Percentiles rank a stretch among this genome's conserved stretches.
Conservation (phyloP, 352 stramenopile species). For the Globisporangium uncinulatum region DNA sequence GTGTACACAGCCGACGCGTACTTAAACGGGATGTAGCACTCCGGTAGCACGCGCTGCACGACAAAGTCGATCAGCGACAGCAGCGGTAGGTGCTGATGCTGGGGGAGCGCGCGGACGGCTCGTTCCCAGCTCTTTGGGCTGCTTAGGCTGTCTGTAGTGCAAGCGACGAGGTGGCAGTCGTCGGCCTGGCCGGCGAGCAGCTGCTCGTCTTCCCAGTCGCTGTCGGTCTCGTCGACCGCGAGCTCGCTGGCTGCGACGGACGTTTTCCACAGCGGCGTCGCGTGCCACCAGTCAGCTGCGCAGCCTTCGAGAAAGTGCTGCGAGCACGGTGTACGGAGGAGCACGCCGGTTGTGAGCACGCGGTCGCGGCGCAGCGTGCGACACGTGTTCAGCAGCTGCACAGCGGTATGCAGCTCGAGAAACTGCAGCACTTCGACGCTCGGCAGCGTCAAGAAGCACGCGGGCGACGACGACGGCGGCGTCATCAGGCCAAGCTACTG, state of each 20-base stretch:
- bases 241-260: conserved; percentile 16
- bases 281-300: conserved; percentile 48
- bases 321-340: conserved; percentile 40
- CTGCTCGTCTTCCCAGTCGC: conserved; percentile 45
- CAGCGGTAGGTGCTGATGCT: conserved; percentile 44
- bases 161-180: conserved; percentile 28
- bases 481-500: too few species aligned
- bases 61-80: conserved; percentile 53
- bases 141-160: background rate
- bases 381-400: conserved; percentile 43
- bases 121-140: conserved; percentile 19
- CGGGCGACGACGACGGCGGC: background rate
- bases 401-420: conserved; percentile 35
- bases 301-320: conserved; percentile 53
- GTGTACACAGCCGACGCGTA: conserved; percentile 51
- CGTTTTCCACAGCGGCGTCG: conserved; percentile 34
- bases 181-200: conserved; percentile 17
- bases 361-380: conserved; percentile 31
- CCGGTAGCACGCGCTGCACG: conserved; percentile 35
- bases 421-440: conserved; percentile 37
- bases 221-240: conserved; percentile 24
- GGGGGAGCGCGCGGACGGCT: conserved; percentile 30
- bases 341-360: conserved; percentile 33
- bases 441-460: conserved; percentile 33
- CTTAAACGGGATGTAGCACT: conserved; percentile 60